A percentile compares a stretch with the other conserved stretches of the same genome.
These are phyloP conservation scores for Deinandra increscens DNA, from an alignment of 129 eudicot genomes.

Conservation along the genomic window DNA sequence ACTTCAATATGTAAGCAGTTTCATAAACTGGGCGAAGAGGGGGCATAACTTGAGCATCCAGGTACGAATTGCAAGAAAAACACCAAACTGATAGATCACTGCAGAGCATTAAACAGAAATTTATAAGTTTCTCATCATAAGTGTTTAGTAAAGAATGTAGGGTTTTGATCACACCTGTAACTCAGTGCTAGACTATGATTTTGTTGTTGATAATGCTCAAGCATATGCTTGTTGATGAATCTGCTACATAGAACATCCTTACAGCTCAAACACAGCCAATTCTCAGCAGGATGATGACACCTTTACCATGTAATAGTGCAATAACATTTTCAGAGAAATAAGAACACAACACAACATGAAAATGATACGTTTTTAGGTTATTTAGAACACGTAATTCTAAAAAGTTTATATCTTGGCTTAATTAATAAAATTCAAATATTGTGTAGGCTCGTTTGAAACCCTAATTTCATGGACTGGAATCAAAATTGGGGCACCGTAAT, in stretches of 20 bases:
- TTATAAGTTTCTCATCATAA: not conserved
- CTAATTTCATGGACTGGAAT: not conserved
- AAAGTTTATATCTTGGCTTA: not conserved
- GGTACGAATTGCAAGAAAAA: constrained; percentile 78
- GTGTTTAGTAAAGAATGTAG: not conserved
- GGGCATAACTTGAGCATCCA: constrained; percentile 79
- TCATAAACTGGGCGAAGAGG: constrained; percentile 66
- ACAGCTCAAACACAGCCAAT: constrained; percentile 88
- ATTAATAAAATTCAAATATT: not conserved
- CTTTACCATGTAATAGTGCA: constrained; percentile 33
- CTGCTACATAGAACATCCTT: constrained; percentile 91
- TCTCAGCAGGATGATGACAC: constrained; percentile 87
- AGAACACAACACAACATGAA: not conserved
- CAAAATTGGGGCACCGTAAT: not conserved
- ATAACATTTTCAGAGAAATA: not conserved
- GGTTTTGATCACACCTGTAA: constrained; percentile 54
- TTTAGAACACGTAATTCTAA: no score
- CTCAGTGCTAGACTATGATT: constrained; percentile 75
- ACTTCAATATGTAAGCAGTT: constrained; percentile 85
- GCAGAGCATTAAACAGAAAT: constrained; percentile 23
- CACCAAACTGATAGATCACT: constrained; percentile 98
- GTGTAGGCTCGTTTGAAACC: not conserved
- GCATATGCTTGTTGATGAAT: constrained; percentile 92
- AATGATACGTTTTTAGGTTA: not conserved
- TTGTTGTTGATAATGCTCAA: constrained; percentile 62